Evolutionary conservation across 768 basidiomycete species (phyloP).

Genomic region (Leccinum fibrillosum): DNA sequence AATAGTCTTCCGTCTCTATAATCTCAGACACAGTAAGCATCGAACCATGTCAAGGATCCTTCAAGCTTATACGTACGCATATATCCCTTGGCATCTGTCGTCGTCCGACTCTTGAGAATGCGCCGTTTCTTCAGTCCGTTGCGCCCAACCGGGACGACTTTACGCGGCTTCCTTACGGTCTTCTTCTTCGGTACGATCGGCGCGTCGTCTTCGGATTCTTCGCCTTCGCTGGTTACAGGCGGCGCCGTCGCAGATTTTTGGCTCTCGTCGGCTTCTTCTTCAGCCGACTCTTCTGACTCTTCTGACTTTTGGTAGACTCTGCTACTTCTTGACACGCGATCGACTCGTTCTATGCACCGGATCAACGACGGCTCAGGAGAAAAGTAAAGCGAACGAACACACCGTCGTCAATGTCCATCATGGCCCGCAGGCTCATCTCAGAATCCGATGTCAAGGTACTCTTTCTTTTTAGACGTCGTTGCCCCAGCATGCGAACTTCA

Average conservation of each 20-base stretch:
- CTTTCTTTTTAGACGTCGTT: slow-evolving; percentile 31
- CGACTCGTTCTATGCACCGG: slow-evolving; percentile 21
- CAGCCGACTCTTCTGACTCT: slow-evolving; percentile 21
- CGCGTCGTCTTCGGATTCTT: slow-evolving; percentile 27
- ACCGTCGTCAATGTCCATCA: slow-evolving; percentile 84
- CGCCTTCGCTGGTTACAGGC: slow-evolving; percentile 26
- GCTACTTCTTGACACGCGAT: slow-evolving; percentile 17
- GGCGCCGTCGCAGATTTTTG: slow-evolving; percentile 32
- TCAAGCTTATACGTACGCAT: slow-evolving; percentile 46
- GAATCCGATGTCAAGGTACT: slow-evolving; percentile 40
- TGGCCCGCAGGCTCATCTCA: slow-evolving; percentile 45
- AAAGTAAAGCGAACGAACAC: slow-evolving; percentile 23
- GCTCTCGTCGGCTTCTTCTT: slow-evolving; percentile 29
- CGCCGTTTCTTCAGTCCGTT: slow-evolving; percentile 78
- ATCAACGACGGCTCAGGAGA: slow-evolving; percentile 14
- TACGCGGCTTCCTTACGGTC: slow-evolving; percentile 45
- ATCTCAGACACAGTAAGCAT: not conserved
- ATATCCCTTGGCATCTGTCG: slow-evolving; percentile 66
- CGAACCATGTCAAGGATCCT: not conserved
- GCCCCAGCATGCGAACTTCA: slow-evolving; percentile 22
- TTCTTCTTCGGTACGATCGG: slow-evolving; percentile 32
- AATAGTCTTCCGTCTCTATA: slow-evolving; percentile 74
- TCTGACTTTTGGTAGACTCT: slow-evolving; percentile 8
- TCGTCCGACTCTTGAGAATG: slow-evolving; percentile 54
- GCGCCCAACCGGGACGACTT: slow-evolving; percentile 64